Conservation (phyloP, 2,329 filamentous ascomycete genomes). For the Diplodia scrobiculata region DNA sequence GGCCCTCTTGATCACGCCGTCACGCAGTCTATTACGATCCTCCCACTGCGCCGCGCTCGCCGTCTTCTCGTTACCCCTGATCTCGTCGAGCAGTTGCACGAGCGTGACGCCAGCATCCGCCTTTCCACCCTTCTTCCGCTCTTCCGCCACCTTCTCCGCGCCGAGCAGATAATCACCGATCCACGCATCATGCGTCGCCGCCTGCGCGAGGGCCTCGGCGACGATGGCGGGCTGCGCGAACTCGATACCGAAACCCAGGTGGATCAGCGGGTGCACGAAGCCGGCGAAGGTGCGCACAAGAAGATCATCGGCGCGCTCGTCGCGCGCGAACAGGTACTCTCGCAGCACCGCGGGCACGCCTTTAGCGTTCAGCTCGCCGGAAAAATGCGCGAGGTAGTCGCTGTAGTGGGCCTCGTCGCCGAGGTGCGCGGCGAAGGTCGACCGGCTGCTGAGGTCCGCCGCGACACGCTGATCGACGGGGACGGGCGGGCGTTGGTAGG, state of each 20-base stretch:
- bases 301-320: slow-evolving; percentile 68
- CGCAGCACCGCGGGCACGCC: slow-evolving; percentile 64
- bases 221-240: slow-evolving; percentile 80
- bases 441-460: slow-evolving; percentile 59
- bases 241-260: slow-evolving; percentile 82
- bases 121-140: slow-evolving; percentile 38
- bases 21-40: slow-evolving; percentile 65
- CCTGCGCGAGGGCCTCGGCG: slow-evolving; percentile 76
- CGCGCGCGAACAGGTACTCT: slow-evolving; percentile 69
- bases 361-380: slow-evolving; percentile 66
- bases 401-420: slow-evolving; percentile 68
- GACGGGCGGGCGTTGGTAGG: slow-evolving; percentile 64
- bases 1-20: slow-evolving; percentile 68
- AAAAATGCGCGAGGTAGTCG: slow-evolving; percentile 76
- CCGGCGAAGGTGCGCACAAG: slow-evolving; percentile 68
- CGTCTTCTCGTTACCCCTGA: slow-evolving; percentile 60
- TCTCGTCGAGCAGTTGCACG: slow-evolving; percentile 63
- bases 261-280: slow-evolving; percentile 78
- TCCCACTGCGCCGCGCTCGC: slow-evolving; percentile 53
- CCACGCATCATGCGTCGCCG: slow-evolving; percentile 66
- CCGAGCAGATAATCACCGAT: slow-evolving; percentile 58
- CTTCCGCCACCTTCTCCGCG: slow-evolving; percentile 54
- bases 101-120: slow-evolving; percentile 44
- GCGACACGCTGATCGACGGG: slow-evolving; percentile 55
- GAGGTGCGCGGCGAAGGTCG: slow-evolving; percentile 60